Evolutionary conservation across 2,329 filamentous ascomycete genomes (phyloP).

Genomic region (Leptoxyphium fumago): DNA sequence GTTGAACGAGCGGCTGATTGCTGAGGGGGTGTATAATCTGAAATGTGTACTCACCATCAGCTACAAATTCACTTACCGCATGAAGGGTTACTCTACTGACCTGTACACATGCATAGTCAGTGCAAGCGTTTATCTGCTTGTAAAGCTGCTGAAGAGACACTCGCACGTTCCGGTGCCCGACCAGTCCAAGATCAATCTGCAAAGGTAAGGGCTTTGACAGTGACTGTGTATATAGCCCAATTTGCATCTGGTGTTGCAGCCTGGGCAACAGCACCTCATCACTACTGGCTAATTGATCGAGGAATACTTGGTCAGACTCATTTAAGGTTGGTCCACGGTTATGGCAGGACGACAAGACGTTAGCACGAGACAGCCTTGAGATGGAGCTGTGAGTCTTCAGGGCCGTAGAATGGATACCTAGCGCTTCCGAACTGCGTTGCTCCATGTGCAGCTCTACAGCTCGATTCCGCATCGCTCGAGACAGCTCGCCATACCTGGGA

Average conservation of each 20-base stretch:
- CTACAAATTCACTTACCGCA: conserved; percentile 18
- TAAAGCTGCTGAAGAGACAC: conserved; percentile 7
- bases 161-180: background rate
- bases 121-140: conserved; percentile 13
- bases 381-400: background rate
- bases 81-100: conserved; percentile 14
- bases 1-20: conserved; percentile 28
- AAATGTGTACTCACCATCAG: conserved; percentile 21
- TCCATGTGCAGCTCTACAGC: conserved; percentile 73
- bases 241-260: background rate
- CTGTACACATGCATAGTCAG: conserved; percentile 26
- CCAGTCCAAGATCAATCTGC: background rate
- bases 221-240: background rate
- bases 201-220: background rate
- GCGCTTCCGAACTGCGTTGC: background rate
- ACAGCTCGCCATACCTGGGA: conserved; percentile 80
- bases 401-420: background rate
- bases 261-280: background rate
- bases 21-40: conserved; percentile 31
- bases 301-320: background rate
- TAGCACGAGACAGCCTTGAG: background rate
- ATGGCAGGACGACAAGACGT: background rate
- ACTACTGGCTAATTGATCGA: background rate
- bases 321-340: background rate
- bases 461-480: conserved; percentile 90